These are phyloP conservation scores for Cercospora sp. DNA, from an alignment of 2,329 filamentous ascomycete species.

Conservation along the genomic window DNA sequence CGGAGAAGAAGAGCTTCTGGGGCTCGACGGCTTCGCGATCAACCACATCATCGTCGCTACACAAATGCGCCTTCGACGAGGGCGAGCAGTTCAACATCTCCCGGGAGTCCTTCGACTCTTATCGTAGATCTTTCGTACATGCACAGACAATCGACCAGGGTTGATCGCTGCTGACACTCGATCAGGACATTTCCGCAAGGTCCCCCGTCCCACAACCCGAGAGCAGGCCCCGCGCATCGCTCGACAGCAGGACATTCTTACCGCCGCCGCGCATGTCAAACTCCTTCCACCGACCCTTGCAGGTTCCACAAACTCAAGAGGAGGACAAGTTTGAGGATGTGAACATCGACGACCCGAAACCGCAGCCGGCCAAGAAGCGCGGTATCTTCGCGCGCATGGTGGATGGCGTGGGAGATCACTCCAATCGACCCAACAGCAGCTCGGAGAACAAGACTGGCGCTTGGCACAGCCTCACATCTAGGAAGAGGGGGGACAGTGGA, in stretches of 20 bases:
- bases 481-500: slow-evolving; percentile 71
- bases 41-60: slow-evolving; percentile 54
- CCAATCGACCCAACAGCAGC: slow-evolving; percentile 33
- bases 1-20: slow-evolving; percentile 83
- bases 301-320: slow-evolving; percentile 36
- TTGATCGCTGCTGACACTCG: neutral
- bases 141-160: neutral
- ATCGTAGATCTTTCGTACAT: slow-evolving; percentile 89
- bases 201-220: slow-evolving; percentile 67
- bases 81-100: slow-evolving; percentile 95
- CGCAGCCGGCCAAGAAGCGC: slow-evolving; percentile 65
- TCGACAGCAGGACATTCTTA: slow-evolving; percentile 65
- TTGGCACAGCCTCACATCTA: slow-evolving; percentile 60
- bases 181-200: slow-evolving; percentile 83
- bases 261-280: slow-evolving; percentile 50
- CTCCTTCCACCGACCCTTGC: slow-evolving; percentile 37
- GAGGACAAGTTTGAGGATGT: slow-evolving; percentile 81
- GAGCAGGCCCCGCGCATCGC: slow-evolving; percentile 69
- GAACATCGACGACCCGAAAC: slow-evolving; percentile 74
- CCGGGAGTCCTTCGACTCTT: slow-evolving; percentile 94
- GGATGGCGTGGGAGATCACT: slow-evolving; percentile 48
- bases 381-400: slow-evolving; percentile 81
- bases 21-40: slow-evolving; percentile 53
- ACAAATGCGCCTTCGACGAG: slow-evolving; percentile 69
- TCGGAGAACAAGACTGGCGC: slow-evolving; percentile 28